Evolutionary conservation across 2,329 filamentous ascomycete species (phyloP), one percentile per base, ranked within the genome.

Genomic region (Cytospora paraplurivora): DNA sequence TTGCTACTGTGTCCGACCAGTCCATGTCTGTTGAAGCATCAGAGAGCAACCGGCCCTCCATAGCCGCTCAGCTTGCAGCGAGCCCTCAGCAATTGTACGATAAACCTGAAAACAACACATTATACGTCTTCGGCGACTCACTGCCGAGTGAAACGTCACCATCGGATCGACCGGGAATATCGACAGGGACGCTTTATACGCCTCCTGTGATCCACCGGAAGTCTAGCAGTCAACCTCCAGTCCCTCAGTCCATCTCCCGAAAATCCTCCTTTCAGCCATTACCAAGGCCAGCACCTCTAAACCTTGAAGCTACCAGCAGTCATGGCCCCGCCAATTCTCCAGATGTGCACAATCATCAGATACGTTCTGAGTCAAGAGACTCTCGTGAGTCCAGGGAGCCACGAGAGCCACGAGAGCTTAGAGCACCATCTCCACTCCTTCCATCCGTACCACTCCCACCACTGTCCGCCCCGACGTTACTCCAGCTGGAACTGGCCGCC

Each of bases 381-480:
- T 27, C 49, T 10, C 59, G 56, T 8, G 68, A 79, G 0, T 76
- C 79, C 0, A 57, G 41, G 35, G 62, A 57, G 13, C 51, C 55
- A 5, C 59, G 63, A 27, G 27, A 27, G 27, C 27, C 4, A 27
- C 27, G 27, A 27, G 27, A 27, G 27, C 51, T 55, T 4, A 56
- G 63, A 17, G 67, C 79, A 0, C 77, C 81, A 0, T 83, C 83
- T 7, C 81, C 82, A 1, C 79, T 86, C 2, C 79, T 82, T 13
- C 77, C 82, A 11, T 75, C 81, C 2, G 85, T 88, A 62, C 86
- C 86, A 7, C 77, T 88, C 0, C 86, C 86, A 12, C 87, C 87
- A 11, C 87, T 89, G 84, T 88, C 86, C 0, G 79, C 88, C 33
- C 86, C 85, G 3, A 88, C 86, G 1, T 81, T 89, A 57, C 75